phyloP scores from a whole-genome alignment of 495 filamentous ascomycete genomes.

The Terfezia boudieri region DNA sequence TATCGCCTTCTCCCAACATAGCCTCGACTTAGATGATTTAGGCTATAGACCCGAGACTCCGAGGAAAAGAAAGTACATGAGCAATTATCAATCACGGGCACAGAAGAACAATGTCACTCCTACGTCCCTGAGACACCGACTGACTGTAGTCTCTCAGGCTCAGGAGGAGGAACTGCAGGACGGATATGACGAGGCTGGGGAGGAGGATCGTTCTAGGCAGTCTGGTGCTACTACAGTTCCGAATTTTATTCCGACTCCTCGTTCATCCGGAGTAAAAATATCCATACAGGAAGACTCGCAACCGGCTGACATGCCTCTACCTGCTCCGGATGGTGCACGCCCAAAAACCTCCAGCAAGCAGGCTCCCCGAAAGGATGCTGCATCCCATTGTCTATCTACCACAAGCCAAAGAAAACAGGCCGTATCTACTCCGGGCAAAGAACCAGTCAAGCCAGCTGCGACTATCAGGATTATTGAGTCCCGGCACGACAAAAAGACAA shows the following conservation, averaged over 20 bases:
- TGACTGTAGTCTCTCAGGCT: background rate
- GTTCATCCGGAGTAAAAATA: background rate
- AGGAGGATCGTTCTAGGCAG: background rate
- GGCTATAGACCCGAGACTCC: constrained; percentile 41
- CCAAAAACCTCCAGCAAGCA: background rate
- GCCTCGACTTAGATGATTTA: constrained; percentile 55
- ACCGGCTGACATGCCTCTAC: background rate
- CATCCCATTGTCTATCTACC: too few species aligned
- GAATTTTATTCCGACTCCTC: background rate
- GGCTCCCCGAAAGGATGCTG: too few species aligned
- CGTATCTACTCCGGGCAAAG: background rate
- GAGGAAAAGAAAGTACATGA: constrained; percentile 23
- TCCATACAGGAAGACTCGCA: background rate
- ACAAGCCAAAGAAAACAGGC: background rate
- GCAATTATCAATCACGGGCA: background rate
- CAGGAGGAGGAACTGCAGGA: background rate
- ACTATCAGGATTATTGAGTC: background rate
- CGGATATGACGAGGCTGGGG: background rate
- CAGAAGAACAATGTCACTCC: too few species aligned
- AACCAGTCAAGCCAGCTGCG: background rate
- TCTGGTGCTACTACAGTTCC: too few species aligned
- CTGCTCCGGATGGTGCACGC: background rate
- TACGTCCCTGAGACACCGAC: too few species aligned
- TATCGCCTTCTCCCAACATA: constrained; percentile 24
- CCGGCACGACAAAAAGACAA: background rate